phyloP scores from a whole-genome alignment of 805 yeast genomes.

The Nakazawaea wyomingensis region DNA sequence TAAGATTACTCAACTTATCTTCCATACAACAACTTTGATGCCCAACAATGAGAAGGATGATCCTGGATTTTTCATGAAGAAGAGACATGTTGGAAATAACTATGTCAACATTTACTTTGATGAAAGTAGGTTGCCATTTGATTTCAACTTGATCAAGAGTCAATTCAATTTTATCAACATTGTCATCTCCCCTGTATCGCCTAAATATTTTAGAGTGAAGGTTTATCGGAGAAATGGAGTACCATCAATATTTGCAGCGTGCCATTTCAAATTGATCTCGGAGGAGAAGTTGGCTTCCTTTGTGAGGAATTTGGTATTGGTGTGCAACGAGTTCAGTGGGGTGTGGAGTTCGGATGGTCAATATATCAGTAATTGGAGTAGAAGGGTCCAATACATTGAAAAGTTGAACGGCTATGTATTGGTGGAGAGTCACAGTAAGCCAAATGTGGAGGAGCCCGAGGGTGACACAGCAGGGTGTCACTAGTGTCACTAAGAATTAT shows the following conservation, averaged over 20 bases:
- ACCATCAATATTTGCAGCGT: constrained; percentile 71
- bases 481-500: no score
- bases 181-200: constrained; percentile 63
- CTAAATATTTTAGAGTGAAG: constrained; percentile 52
- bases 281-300: constrained; percentile 55
- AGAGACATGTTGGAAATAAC: constrained; percentile 83
- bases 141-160: constrained; percentile 63
- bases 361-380: constrained; percentile 62
- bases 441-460: no score
- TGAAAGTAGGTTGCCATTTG: constrained; percentile 63
- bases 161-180: constrained; percentile 82
- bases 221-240: constrained; percentile 61
- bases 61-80: constrained; percentile 47
- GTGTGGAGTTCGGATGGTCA: constrained; percentile 64
- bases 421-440: no score
- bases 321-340: constrained; percentile 67
- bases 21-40: constrained; percentile 82
- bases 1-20: constrained; percentile 64
- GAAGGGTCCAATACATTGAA: constrained; percentile 53
- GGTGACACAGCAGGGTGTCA: no score
- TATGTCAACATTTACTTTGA: constrained; percentile 78
- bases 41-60: constrained; percentile 43
- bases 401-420: no score
- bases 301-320: constrained; percentile 60
- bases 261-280: constrained; percentile 67